Conservation (phyloP, 2,329 filamentous ascomycete genomes). For the Calycina marina region DNA sequence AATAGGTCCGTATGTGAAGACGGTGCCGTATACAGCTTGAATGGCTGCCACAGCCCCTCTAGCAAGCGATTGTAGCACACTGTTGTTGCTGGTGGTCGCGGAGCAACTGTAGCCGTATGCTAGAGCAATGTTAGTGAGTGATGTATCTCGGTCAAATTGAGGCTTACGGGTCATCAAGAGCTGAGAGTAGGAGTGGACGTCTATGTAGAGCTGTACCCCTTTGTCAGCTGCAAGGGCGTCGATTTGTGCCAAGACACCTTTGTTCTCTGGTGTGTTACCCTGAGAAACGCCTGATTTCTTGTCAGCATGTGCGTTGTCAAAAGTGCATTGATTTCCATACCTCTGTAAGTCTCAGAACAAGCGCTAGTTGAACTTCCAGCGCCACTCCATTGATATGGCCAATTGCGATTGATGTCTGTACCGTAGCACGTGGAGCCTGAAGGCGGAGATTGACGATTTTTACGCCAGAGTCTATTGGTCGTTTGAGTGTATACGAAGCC, state of each 20-base stretch:
- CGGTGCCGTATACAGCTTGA: slow-evolving; percentile 35
- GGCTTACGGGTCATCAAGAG: slow-evolving; percentile 33
- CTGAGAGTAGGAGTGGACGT: slow-evolving; percentile 51
- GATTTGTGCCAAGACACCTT: slow-evolving; percentile 32
- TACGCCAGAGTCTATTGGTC: slow-evolving; percentile 44
- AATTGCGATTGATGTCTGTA: slow-evolving; percentile 45
- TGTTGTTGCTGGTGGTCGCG: slow-evolving; percentile 29
- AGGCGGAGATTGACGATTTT: slow-evolving; percentile 34
- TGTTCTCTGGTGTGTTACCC: slow-evolving; percentile 36
- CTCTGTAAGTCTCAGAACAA: slow-evolving; percentile 33
- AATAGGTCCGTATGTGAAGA: slow-evolving; percentile 30
- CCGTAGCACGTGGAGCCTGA: slow-evolving; percentile 29
- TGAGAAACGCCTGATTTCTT: slow-evolving; percentile 23
- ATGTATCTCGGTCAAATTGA: no score
- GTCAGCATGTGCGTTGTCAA: no score
- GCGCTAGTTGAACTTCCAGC: slow-evolving; percentile 35
- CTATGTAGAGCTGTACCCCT: slow-evolving; percentile 46
- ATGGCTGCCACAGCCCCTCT: slow-evolving; percentile 35
- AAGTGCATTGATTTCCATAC: no score
- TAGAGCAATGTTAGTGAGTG: slow-evolving; percentile 3
- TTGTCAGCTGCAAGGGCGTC: slow-evolving; percentile 27
- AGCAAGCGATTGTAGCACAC: slow-evolving; percentile 34
- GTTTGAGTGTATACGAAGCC: slow-evolving; percentile 45
- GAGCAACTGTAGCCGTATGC: slow-evolving; percentile 46
- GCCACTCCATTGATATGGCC: slow-evolving; percentile 35